A percentile compares a stretch with the other conserved stretches of the same genome.
Conservation (phyloP, 768 basidiomycete species). For the Cubamyces lactineus region DNA sequence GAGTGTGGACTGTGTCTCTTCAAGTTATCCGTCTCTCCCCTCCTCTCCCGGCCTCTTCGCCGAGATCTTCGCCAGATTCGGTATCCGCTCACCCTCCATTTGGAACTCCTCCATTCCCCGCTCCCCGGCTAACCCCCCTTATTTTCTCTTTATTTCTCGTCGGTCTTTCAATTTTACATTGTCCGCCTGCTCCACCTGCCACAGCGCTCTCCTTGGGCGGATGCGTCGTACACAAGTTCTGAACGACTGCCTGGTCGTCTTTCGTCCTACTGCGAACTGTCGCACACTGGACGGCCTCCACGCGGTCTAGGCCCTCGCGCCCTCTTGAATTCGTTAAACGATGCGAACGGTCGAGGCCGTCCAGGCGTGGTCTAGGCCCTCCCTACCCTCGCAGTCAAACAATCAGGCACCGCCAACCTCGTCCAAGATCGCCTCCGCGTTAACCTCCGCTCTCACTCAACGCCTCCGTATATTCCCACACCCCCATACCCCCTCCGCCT, state of each 20-base stretch:
- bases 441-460: neutral
- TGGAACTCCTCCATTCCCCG: conserved; percentile 2
- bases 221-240: neutral
- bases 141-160: neutral
- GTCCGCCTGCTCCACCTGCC: neutral
- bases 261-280: neutral
- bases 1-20: neutral
- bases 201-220: neutral
- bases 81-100: neutral
- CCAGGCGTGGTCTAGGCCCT: conserved; percentile 15
- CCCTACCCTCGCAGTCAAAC: conserved; percentile 22
- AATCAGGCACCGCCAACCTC: conserved; percentile 21
- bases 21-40: neutral
- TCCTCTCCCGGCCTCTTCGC: conserved; percentile 4
- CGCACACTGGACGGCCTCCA: conserved; percentile 3
- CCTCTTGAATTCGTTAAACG: conserved; percentile 2
- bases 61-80: conserved; percentile 20
- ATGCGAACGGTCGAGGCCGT: conserved; percentile 5
- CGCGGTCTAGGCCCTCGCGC: conserved; percentile 4
- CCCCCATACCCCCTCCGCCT: neutral
- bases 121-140: neutral
- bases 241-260: neutral
- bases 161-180: conserved; percentile 1
- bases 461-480: neutral
- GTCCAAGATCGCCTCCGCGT: conserved; percentile 5